Percentiles rank a stretch among this genome's conserved stretches.
phyloP scores from a whole-genome alignment of 208 protist species.

The Blastocrithidia nonstop region DNA sequence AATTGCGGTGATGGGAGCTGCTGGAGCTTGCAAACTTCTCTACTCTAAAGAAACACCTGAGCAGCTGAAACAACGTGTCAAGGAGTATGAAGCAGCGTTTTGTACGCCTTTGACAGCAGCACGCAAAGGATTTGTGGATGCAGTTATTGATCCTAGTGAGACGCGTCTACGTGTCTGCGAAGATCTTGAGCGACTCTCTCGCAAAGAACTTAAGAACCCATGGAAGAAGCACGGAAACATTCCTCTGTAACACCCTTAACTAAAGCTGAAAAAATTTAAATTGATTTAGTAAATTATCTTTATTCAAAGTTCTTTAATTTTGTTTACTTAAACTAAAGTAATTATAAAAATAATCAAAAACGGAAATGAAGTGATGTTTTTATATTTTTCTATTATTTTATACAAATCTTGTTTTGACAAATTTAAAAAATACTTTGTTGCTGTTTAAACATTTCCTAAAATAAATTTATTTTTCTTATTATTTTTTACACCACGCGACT shows the following conservation, averaged over 20 bases:
- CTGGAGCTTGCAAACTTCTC: conserved; percentile 90
- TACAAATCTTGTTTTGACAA: too few species aligned
- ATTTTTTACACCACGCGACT: too few species aligned
- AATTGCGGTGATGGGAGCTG: conserved; percentile 93
- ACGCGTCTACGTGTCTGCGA: conserved; percentile 82
- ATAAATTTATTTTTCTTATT: too few species aligned
- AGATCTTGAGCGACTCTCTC: conserved; percentile 83
- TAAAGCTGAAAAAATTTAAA: neutral
- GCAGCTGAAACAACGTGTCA: conserved; percentile 30
- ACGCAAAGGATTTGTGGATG: conserved; percentile 89
- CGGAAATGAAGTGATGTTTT: too few species aligned
- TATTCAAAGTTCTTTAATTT: too few species aligned
- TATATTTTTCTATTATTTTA: too few species aligned
- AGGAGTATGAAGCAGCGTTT: conserved; percentile 77
- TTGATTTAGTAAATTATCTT: too few species aligned
- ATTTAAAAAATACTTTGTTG: too few species aligned
- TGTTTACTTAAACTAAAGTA: too few species aligned
- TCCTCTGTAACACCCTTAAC: conserved; percentile 57
- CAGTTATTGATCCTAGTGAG: conserved; percentile 79
- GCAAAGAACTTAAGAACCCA: conserved; percentile 79
- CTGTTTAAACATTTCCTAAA: too few species aligned
- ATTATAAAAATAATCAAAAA: too few species aligned
- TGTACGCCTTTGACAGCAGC: conserved; percentile 85
- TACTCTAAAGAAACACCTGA: conserved; percentile 33
- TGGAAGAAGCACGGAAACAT: conserved; percentile 93